Conservation (phyloP, 192 early-diverging fungal species). For the Gigaspora rosea region DNA sequence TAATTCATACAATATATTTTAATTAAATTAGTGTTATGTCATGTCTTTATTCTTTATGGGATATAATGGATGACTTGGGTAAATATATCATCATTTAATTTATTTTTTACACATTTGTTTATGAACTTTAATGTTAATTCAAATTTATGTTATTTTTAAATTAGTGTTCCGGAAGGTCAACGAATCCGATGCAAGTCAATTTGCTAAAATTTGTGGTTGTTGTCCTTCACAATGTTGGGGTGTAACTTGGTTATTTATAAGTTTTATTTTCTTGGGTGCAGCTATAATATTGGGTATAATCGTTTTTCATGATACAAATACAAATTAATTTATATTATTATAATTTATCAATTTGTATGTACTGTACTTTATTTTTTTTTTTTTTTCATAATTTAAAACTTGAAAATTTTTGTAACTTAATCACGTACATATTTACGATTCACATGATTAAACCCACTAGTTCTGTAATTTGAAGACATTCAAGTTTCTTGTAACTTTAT, state of each 20-base stretch:
- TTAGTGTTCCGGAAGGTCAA: constrained; percentile 87
- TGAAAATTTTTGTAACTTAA: too few relatives aligned
- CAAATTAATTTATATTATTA: too few relatives aligned
- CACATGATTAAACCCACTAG: too few relatives aligned
- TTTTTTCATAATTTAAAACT: too few relatives aligned
- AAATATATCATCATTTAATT: neutral
- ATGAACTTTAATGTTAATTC: neutral
- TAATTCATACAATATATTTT: neutral
- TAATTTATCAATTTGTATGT: too few relatives aligned
- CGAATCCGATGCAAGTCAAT: constrained; percentile 90
- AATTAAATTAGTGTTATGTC: constrained; percentile 77
- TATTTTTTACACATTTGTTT: neutral
- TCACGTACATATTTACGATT: too few relatives aligned
- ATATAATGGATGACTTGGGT: constrained; percentile 86
- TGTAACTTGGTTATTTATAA: constrained; percentile 86
- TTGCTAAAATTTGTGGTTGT: constrained; percentile 75
- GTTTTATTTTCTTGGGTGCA: constrained; percentile 74
- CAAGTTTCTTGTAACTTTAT: too few relatives aligned
- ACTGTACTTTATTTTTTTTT: too few relatives aligned
- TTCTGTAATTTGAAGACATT: too few relatives aligned
- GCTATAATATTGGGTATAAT: constrained; percentile 80
- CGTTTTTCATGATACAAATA: constrained; percentile 52
- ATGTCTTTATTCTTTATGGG: constrained; percentile 90
- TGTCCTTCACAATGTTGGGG: constrained; percentile 86
- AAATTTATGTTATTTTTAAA: neutral